phyloP scores from a whole-genome alignment of 371 early-diverging fungal genomes.

The Fennellomyces sp. region DNA sequence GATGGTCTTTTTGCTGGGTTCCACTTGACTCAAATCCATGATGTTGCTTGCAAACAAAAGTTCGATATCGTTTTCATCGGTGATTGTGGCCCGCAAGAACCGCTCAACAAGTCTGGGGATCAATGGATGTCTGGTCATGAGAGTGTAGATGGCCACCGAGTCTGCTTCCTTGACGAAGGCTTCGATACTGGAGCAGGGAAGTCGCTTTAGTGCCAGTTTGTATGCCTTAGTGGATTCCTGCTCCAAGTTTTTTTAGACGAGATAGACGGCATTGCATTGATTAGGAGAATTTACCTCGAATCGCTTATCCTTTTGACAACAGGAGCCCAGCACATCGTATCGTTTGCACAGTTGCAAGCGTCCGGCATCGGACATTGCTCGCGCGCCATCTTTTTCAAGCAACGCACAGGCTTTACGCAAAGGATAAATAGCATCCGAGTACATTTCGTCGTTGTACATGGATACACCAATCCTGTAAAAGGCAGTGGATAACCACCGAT shows the following conservation, averaged over 20 bases:
- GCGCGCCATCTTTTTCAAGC: conserved; percentile 29
- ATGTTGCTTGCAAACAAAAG: conserved; percentile 27
- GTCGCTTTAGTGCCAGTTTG: conserved; percentile 28
- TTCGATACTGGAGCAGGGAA: conserved; percentile 28
- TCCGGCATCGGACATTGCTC: conserved; percentile 24
- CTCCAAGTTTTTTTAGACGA: neutral
- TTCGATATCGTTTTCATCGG: conserved; percentile 21
- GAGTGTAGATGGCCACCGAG: conserved; percentile 19
- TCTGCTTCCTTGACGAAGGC: conserved; percentile 28
- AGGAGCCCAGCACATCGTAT: conserved; percentile 40
- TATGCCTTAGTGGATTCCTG: conserved; percentile 30
- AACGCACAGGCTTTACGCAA: conserved; percentile 38
- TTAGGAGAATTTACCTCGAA: conserved; percentile 21
- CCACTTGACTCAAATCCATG: conserved; percentile 19
- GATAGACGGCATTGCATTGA: neutral
- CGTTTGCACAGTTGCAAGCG: conserved; percentile 42
- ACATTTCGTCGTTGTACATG: conserved; percentile 26
- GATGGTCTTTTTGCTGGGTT: conserved; percentile 18
- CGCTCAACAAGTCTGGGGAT: conserved; percentile 47
- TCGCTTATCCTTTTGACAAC: conserved; percentile 31
- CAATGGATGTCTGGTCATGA: conserved; percentile 26
- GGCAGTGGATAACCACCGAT: conserved; percentile 36
- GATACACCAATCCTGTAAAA: conserved; percentile 39
- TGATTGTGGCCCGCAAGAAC: conserved; percentile 33
- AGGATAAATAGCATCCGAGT: conserved; percentile 30